Base-by-base conservation (phyloP, 2,329 filamentous ascomycete species). In the Pezicula carpinea region DNA sequence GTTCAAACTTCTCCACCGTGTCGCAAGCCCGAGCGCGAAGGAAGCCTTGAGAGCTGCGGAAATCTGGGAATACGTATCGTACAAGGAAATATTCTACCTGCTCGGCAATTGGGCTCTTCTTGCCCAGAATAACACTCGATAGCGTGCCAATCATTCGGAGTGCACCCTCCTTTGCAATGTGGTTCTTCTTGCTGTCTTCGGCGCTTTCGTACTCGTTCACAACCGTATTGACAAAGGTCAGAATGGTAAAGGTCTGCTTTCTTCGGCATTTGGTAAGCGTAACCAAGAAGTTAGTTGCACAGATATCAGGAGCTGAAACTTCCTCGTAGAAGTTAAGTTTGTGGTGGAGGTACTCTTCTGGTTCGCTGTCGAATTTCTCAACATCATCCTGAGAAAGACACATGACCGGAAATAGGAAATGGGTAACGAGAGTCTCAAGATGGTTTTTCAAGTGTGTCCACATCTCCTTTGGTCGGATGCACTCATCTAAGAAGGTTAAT, bases 81-180 rank as follows among this genome's bases (percentile, higher is more conserved):
- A 97, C 92, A 57, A 99, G 87, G 76, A 99, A 99, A 68, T 96
- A 96, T 68, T 99, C 93, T 48, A 97, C 91, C 68, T 97, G 90
- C 63, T 96, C 87, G 31, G 92, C 93, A 56, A 99, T 96, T 1
- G 93, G 93, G 63, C 91, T 96, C 78, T 97, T 97, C 77, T 97
- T 99, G 58, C 90, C 89, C 31, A 99, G 76, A 41, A 99, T 95
- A 44, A 99, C 92, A 26, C 89, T 88, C 0, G 93, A 89, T 39
- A 99, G 74, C 1, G 92, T 96, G 21, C 91, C 93, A 62, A 99
- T 97, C 89, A 99, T 97, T 52, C 93, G 81, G 62, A 99, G 69
- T 40, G 93, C 93, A 61, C 93, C 93, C 68, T 99, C 93, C 75
- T 99, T 99, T 65, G 93, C 89, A 44, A 95, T 78, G 49, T 95